phyloP scores from a whole-genome alignment of 345 rosid species.

The Aethionema arabicum region DNA sequence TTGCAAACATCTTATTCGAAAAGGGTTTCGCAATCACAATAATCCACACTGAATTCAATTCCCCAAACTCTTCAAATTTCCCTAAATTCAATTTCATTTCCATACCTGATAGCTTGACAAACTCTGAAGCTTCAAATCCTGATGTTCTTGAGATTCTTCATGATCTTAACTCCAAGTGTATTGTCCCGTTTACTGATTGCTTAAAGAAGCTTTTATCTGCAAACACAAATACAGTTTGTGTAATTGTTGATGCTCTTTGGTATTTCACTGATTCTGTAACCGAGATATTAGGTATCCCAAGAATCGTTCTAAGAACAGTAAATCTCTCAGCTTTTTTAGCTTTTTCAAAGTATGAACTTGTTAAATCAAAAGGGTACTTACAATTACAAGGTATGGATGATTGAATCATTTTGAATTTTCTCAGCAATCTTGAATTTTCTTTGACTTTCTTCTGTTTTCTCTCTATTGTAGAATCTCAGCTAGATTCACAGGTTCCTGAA shows the following conservation, averaged over 20 bases:
- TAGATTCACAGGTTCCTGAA: conserved; percentile 40
- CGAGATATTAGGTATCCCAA: conserved; percentile 31
- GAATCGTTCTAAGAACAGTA: conserved; percentile 40
- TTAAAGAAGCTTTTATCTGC: conserved; percentile 31
- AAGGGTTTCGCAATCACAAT: conserved; percentile 46
- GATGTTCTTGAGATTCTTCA: not conserved
- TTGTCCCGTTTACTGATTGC: conserved; percentile 34
- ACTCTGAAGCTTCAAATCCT: not conserved
- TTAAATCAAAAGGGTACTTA: conserved; percentile 23
- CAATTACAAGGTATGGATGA: not conserved
- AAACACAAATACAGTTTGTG: conserved; percentile 33
- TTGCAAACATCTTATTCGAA: conserved; percentile 41
- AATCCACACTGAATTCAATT: conserved; percentile 44
- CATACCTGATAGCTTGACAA: conserved; percentile 37
- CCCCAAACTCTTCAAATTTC: conserved; percentile 36
- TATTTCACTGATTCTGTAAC: conserved; percentile 39
- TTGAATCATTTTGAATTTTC: not conserved
- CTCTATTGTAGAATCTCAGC: conserved; percentile 35
- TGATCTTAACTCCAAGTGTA: conserved; percentile 36
- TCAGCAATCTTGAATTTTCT: not conserved
- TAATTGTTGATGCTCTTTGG: conserved; percentile 43
- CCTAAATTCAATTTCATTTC: conserved; percentile 46
- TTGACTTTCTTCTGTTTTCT: conserved; percentile 21
- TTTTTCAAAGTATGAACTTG: conserved; percentile 8
- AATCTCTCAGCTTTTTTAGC: conserved; percentile 21